Conservation (phyloP, 2,329 filamentous ascomycete species). For the Aspergillus aculeatinus region DNA sequence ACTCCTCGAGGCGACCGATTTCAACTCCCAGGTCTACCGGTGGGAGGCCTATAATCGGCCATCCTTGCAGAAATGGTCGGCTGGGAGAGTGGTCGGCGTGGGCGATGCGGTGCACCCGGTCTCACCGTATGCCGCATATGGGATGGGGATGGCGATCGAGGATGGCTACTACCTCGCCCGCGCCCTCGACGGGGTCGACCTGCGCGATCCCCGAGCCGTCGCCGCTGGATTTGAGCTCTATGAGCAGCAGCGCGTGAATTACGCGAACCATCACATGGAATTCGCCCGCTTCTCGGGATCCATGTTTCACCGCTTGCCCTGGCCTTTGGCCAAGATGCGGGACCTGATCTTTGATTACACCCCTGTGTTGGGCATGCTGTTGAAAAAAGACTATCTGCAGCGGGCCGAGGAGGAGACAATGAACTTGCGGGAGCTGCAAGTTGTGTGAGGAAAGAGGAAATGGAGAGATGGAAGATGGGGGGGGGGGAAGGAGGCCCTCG, state of each 20-base stretch:
- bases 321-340: constrained; percentile 2
- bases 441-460: background rate
- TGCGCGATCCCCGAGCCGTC: background rate
- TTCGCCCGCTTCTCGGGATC: background rate
- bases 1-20: background rate
- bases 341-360: constrained; percentile 9
- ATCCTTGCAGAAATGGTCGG: constrained; percentile 7
- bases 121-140: constrained; percentile 9
- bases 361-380: background rate
- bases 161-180: constrained; percentile 7
- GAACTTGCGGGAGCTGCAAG: background rate
- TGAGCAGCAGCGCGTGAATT: background rate
- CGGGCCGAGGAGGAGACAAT: constrained; percentile 5
- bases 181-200: constrained; percentile 1
- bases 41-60: constrained; percentile 9
- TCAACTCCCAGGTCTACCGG: constrained; percentile 2
- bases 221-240: constrained; percentile 5
- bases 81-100: background rate
- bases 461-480: too few relatives aligned
- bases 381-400: background rate
- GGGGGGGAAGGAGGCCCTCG: too few relatives aligned
- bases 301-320: constrained; percentile 2
- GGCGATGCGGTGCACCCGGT: constrained; percentile 5
- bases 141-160: constrained; percentile 9
- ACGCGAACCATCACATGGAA: constrained; percentile 9